Base-by-base conservation (phyloP, 2,329 filamentous ascomycete genomes). In the Fusarium kyushuense region DNA sequence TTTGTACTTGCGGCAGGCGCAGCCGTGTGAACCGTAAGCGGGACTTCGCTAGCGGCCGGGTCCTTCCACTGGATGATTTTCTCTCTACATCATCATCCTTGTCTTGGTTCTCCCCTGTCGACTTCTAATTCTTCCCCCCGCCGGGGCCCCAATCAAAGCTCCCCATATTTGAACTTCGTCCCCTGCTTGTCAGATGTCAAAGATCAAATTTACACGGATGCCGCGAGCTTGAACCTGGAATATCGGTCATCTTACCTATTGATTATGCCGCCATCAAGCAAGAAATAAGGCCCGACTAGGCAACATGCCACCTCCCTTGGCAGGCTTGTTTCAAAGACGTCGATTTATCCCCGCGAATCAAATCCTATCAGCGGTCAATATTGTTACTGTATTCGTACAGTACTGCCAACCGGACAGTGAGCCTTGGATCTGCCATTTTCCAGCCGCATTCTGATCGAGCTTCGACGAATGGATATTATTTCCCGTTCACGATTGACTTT, bases 251-350 rank as follows among this genome's bases (percentile, higher is more conserved):
- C 42, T 56, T 66, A 42, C 48, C 58, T 62, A 63, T 60, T 53
- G 46, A 67, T 64, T 56, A 63, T 54, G 53, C 55, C 33, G 11
- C 61, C 21, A 29, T 58, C 35, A 29, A 54, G 27, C 36, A 29
- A 64, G 58, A 71, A 65, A 70, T 71, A 71, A 70, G 67, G 67
- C 67, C 67, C 67, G 67, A 71, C 67, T 70, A 42, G 58, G 45
- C 55, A 68, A 68, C 67, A 70, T 65, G 59, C 63, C 67, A 70
- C 55, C 54, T 25, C 25, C 25, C 49, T 51, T 51, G 23, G 33
- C 45, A 46, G 16, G 38, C n/a, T 36, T 64, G 53, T 47, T 64
- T 47, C 45, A 64, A 52, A 21, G 27, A 21, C 9, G 36, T 14
- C 32, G 5, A 48, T 55, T 55, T 53, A 64, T 64, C 45, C 61